Evolutionary conservation across 768 basidiomycete species (phyloP), one percentile per base, ranked within the genome.

Genomic region (Termitomyces sp.): DNA sequence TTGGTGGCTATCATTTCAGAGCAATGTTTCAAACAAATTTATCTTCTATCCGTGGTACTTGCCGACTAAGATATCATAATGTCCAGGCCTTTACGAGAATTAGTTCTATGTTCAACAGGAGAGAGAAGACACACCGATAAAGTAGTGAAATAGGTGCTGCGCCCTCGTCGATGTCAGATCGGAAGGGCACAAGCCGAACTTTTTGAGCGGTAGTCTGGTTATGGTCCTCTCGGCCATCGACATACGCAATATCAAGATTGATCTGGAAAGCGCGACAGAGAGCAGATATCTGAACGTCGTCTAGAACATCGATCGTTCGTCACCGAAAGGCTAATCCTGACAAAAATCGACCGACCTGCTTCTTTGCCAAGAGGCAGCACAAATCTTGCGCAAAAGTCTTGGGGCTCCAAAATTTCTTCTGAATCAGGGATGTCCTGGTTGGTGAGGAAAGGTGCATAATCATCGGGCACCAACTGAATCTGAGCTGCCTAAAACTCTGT

Each of bases 271-370:
- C 88, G 34, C 81, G 75, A 18, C 87, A 80, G 12, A 96, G 76
- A 1, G 94, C 93, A 36, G 80, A 80, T 61, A 95, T 88, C 64
- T 92, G 89, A 12, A 88, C 85, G 61, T 95, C 87, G 63, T 95
- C 94, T 84, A 52, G 10, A n/a, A 22, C 27, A 48, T 29, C 7
- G 20, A 39, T 31, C 8, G 14, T 18, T 24, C n/a, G 50, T 29
- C 5, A 37, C 44, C 10, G n/a, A 36, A 32, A 9, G 27, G 34
- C 10, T 68, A 51, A 24, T n/a, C 16, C 12, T 6, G 20, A n/a
- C 32, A 13, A 46, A n/a, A 10, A 41, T 34, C 2, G 22, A 41
- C 72, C 55, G 60, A 85, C 89, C 91, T 46, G 90, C 90, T 75
- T 92, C 90, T 61, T 84, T 86, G 31, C 88, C 86, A 31, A 82